These are phyloP conservation scores for Moringa oleifera DNA, from an alignment of 345 rosid species.

Conservation along the genomic window DNA sequence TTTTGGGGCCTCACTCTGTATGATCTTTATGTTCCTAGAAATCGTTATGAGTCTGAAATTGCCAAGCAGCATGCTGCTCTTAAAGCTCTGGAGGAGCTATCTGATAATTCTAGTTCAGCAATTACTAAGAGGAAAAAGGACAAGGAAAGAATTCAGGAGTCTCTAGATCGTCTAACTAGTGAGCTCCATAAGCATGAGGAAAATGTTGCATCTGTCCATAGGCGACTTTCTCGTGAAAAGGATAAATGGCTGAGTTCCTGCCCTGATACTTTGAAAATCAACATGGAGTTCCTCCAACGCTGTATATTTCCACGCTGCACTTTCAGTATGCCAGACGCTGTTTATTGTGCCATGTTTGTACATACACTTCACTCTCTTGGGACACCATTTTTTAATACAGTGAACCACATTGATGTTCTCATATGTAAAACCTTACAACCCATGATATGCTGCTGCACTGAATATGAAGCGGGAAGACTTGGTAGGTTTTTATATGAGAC, in stretches of 20 bases:
- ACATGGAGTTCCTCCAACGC: constrained; percentile 99
- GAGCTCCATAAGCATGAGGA: constrained; percentile 92
- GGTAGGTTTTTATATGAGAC: constrained; percentile 94
- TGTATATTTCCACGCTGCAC: constrained; percentile 99
- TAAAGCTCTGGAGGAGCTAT: constrained; percentile 86
- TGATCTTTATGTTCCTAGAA: constrained; percentile 95
- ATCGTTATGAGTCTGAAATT: constrained; percentile 92
- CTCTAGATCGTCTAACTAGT: constrained; percentile 80
- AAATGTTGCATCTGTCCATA: constrained; percentile 86
- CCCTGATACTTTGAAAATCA: constrained; percentile 95
- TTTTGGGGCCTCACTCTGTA: constrained; percentile 98
- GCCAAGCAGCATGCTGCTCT: constrained; percentile 92
- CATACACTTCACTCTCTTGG: constrained; percentile 96
- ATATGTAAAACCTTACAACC: constrained; percentile 98
- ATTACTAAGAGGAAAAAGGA: constrained; percentile 95
- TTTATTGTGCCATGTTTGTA: constrained; percentile 98
- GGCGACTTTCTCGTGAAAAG: constrained; percentile 87
- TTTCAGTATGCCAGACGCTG: constrained; percentile 99
- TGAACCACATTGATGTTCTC: constrained; percentile 95
- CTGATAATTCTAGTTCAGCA: constrained; percentile 95
- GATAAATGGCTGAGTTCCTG: constrained; percentile 98
- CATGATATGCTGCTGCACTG: constrained; percentile 99
- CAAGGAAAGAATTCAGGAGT: constrained; percentile 98
- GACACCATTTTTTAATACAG: constrained; percentile 97
- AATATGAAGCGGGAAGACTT: constrained; percentile 95